Evolutionary conservation across 305 asterid species (phyloP).

Genomic region (Fraxinus angustifolia): DNA sequence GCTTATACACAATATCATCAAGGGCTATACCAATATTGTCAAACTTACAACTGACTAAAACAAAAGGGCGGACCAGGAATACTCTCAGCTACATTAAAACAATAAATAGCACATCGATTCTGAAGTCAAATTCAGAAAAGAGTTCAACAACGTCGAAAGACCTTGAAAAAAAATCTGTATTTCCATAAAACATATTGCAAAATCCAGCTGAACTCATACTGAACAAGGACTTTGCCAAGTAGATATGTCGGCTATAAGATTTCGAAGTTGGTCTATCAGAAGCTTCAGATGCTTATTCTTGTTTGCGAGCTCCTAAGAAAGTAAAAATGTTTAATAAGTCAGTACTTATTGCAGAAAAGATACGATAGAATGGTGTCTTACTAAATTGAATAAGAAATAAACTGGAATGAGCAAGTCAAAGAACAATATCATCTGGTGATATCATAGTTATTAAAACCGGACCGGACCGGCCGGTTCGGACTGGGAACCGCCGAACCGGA

Average conservation of each 20-base stretch:
- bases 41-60: not conserved
- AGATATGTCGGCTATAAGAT: conserved; percentile 57
- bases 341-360: not conserved
- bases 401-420: not conserved
- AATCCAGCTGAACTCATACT: conserved; percentile 29
- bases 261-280: conserved; percentile 76
- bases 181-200: conserved; percentile 1
- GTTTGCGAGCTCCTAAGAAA: conserved; percentile 51
- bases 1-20: not conserved
- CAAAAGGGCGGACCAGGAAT: not conserved
- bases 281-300: conserved; percentile 60
- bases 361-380: not conserved
- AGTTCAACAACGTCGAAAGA: not conserved
- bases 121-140: not conserved
- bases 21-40: not conserved
- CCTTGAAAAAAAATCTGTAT: not conserved
- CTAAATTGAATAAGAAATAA: not conserved
- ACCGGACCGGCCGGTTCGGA: too few species aligned
- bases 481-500: too few species aligned
- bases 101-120: not conserved
- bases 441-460: too few species aligned
- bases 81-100: not conserved
- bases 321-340: not conserved
- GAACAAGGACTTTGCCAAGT: conserved; percentile 89
- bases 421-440: not conserved